phyloP scores from a whole-genome alignment of 495 filamentous ascomycete genomes.

The Aeminium ludgeri region DNA sequence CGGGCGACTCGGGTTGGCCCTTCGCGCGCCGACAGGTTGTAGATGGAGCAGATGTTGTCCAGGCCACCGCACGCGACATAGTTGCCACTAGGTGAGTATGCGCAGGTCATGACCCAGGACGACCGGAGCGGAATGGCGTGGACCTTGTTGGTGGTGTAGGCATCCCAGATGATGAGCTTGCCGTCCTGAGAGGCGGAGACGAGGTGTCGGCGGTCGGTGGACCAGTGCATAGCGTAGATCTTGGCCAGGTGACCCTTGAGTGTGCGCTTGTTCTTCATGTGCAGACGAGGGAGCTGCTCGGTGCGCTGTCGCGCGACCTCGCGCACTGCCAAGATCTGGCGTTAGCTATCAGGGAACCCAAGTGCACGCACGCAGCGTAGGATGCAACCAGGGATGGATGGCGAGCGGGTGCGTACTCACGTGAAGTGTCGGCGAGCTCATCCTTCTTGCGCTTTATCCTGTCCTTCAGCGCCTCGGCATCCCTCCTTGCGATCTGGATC shows the following conservation, averaged over 20 bases:
- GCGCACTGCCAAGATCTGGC: slow-evolving; percentile 44
- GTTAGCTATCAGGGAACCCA: slow-evolving; percentile 11
- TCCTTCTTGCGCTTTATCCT: slow-evolving; percentile 99
- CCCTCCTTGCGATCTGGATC: slow-evolving; percentile 91
- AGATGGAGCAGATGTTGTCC: slow-evolving; percentile 99
- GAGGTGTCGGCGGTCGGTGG: slow-evolving; percentile 91
- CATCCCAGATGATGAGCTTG: slow-evolving; percentile 99
- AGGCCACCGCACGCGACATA: slow-evolving; percentile 96
- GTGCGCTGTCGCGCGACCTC: slow-evolving; percentile 77
- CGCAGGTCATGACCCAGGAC: slow-evolving; percentile 99
- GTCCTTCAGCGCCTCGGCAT: slow-evolving; percentile 95
- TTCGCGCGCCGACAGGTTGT: slow-evolving; percentile 92
- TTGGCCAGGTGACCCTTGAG: slow-evolving; percentile 96
- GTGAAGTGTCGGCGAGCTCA: slow-evolving; percentile 90
- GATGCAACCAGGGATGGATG: not conserved
- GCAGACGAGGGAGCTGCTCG: slow-evolving; percentile 74
- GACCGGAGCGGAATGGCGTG: slow-evolving; percentile 97
- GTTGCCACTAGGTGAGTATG: slow-evolving; percentile 95
- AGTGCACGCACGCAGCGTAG: not conserved
- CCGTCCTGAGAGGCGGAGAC: slow-evolving; percentile 97
- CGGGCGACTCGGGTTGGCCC: slow-evolving; percentile 91
- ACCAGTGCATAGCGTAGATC: slow-evolving; percentile 99
- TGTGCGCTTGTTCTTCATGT: slow-evolving; percentile 90
- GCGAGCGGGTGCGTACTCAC: slow-evolving; percentile 41
- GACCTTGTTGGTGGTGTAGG: slow-evolving; percentile 98